Percentiles rank a stretch among this genome's conserved stretches.
Conservation (phyloP, 805 yeast genomes). For the Kuraishia floccosa region DNA sequence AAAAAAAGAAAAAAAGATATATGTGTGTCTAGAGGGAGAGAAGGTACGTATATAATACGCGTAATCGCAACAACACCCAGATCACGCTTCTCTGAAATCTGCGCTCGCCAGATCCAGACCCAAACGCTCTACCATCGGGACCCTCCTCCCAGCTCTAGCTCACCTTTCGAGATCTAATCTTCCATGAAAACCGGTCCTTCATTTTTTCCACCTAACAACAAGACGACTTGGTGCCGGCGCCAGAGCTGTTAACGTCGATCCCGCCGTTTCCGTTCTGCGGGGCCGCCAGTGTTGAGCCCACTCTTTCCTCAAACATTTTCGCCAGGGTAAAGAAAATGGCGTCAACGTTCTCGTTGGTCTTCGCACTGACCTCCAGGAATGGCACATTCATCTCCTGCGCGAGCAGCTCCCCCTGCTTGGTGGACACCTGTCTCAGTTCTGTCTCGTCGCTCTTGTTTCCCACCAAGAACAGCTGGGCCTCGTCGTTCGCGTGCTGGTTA, state of each 20-base stretch:
- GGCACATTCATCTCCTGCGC: conserved; percentile 84
- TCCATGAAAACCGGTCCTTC: no score
- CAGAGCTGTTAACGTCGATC: conserved; percentile 14
- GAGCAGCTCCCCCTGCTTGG: conserved; percentile 83
- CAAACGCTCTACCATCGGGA: no score
- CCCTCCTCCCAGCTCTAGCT: no score
- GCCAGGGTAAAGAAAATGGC: conserved; percentile 88
- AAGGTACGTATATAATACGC: no score
- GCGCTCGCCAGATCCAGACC: no score
- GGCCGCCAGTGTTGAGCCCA: conserved; percentile 21
- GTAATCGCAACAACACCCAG: no score
- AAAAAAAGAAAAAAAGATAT: no score
- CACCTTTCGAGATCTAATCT: conserved; percentile 1
- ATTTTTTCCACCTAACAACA: conserved; percentile 18
- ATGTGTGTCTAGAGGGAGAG: no score
- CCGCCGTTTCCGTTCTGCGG: conserved; percentile 9
- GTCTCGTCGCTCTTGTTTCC: conserved; percentile 94
- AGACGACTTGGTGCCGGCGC: conserved; percentile 9
- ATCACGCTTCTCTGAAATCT: no score
- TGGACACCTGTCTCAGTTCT: conserved; percentile 74
- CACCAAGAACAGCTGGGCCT: conserved; percentile 86
- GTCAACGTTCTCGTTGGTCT: conserved; percentile 85
- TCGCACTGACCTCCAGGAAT: conserved; percentile 94
- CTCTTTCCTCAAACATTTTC: conserved; percentile 72
- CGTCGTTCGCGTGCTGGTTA: conserved; percentile 92